phyloP scores from a whole-genome alignment of 306 rosid genomes.

The Vachellia pachyceras region DNA sequence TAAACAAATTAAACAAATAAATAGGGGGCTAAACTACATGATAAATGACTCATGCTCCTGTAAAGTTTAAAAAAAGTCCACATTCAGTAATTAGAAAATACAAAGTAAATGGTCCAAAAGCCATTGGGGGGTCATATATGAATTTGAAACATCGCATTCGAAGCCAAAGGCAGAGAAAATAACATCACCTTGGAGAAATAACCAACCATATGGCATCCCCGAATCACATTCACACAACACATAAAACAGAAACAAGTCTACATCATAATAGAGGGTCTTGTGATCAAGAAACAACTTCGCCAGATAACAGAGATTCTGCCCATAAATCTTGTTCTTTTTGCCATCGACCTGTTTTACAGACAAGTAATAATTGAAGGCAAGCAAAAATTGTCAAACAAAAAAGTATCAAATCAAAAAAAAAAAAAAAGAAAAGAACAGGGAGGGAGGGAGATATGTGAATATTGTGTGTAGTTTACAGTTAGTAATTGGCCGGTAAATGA shows the following conservation, averaged over 20 bases:
- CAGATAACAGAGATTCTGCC: slow-evolving; percentile 98
- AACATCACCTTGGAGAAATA: slow-evolving; percentile 89
- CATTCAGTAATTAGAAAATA: neutral
- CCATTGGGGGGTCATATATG: neutral
- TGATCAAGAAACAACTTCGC: slow-evolving; percentile 98
- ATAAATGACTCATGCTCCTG: neutral
- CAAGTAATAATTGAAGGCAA: slow-evolving; percentile 27
- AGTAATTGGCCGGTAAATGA: slow-evolving; percentile 2
- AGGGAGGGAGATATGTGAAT: slow-evolving; percentile 1
- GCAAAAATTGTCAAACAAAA: neutral
- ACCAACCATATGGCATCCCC: slow-evolving; percentile 99
- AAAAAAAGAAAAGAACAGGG: too few relatives aligned
- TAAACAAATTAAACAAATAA: neutral
- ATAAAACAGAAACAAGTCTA: slow-evolving; percentile 95
- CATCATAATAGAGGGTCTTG: slow-evolving; percentile 98
- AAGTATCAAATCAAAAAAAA: neutral
- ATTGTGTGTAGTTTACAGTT: slow-evolving; percentile 5
- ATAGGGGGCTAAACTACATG: neutral
- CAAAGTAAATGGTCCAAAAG: neutral
- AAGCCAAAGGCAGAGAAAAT: neutral
- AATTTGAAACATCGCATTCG: neutral
- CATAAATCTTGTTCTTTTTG: slow-evolving; percentile 98
- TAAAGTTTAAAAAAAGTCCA: neutral
- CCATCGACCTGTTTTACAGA: slow-evolving; percentile 87
- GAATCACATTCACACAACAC: slow-evolving; percentile 93